A percentile compares a stretch with the other conserved stretches of the same genome.
These are phyloP conservation scores for Emmonsia crescens DNA, from an alignment of 2,329 filamentous ascomycete genomes.

Conservation along the genomic window DNA sequence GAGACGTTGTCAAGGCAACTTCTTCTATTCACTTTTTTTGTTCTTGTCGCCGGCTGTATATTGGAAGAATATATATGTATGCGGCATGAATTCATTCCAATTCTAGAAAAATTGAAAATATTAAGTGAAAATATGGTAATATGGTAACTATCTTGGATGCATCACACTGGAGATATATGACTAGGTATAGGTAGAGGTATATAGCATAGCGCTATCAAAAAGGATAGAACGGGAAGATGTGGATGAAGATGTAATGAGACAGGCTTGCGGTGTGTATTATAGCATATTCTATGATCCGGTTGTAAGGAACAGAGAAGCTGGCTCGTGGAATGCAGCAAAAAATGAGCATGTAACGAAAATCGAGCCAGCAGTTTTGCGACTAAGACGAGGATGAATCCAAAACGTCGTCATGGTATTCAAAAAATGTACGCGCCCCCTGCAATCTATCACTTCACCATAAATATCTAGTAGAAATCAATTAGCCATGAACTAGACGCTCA, in stretches of 20 bases:
- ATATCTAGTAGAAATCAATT: constrained; percentile 20
- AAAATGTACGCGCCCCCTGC: not conserved
- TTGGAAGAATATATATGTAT: not conserved
- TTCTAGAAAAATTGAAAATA: not conserved
- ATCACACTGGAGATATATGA: not conserved
- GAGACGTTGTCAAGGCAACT: not conserved
- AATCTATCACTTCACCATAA: constrained; percentile 21
- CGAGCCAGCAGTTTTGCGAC: not conserved
- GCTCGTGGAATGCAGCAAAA: not conserved
- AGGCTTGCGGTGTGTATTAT: not conserved
- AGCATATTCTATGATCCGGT: not conserved
- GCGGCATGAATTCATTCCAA: not conserved
- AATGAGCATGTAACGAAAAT: not conserved
- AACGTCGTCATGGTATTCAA: not conserved
- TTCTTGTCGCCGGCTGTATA: not conserved
- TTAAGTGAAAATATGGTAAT: not conserved
- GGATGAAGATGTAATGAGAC: not conserved
- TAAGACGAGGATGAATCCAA: not conserved
- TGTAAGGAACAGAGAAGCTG: not conserved
- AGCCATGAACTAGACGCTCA: constrained; percentile 1
- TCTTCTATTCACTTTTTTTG: not conserved
- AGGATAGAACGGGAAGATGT: not conserved
- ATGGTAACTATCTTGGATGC: not conserved
- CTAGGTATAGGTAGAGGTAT: not conserved
- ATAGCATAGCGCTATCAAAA: not conserved